phyloP scores from a whole-genome alignment of 1,284 basidiomycete species.

The Cryptococcus sp. region DNA sequence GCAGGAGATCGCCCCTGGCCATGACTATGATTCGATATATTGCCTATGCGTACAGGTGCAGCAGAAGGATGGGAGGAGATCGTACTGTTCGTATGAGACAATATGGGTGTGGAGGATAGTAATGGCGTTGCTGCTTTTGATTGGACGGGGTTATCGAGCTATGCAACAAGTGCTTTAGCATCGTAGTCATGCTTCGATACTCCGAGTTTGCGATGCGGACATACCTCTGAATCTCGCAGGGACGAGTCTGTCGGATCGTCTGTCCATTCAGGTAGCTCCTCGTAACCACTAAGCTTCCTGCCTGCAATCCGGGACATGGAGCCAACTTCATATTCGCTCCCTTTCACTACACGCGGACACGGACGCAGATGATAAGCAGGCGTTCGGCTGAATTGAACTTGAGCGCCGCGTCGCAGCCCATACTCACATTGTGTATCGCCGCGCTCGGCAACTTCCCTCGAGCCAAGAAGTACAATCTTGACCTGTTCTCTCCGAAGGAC shows the following conservation, averaged over 20 bases:
- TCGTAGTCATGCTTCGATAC: background rate
- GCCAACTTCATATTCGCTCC: constrained; percentile 37
- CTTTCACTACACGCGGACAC: constrained; percentile 2
- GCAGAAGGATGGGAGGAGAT: too few species aligned
- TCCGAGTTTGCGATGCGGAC: background rate
- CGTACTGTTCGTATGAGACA: too few species aligned
- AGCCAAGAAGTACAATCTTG: constrained; percentile 72
- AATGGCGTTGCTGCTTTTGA: constrained; percentile 13
- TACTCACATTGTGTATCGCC: constrained; percentile 15
- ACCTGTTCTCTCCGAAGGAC: constrained; percentile 79
- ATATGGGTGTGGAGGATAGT: constrained; percentile 5
- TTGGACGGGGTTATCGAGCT: constrained; percentile 10
- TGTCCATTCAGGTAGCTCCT: constrained; percentile 51
- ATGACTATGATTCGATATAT: too few species aligned
- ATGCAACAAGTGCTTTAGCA: background rate
- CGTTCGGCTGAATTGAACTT: background rate
- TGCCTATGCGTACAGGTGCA: too few species aligned
- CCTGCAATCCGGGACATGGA: constrained; percentile 43
- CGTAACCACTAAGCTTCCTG: constrained; percentile 43
- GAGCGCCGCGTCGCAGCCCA: background rate
- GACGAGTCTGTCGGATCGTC: constrained; percentile 55
- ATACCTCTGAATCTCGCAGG: constrained; percentile 52
- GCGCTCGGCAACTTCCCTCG: constrained; percentile 56
- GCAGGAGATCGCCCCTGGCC: constrained; percentile 6
- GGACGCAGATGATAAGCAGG: background rate